Percentiles rank a stretch among this genome's conserved stretches.
phyloP scores from a whole-genome alignment of 371 early-diverging fungal species.

The Catenaria anguillulae region DNA sequence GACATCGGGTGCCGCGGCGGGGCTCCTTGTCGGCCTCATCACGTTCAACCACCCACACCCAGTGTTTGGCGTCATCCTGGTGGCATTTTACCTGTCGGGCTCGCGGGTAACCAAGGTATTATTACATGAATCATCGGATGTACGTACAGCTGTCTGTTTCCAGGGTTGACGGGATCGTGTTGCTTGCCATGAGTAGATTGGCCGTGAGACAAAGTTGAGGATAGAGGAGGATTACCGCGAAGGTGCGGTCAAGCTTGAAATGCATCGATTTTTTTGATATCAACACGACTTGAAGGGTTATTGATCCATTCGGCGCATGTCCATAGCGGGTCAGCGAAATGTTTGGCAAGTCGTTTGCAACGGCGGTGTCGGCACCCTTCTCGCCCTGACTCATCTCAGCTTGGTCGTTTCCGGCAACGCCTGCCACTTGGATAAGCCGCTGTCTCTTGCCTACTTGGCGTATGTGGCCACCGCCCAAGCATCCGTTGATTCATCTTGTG shows the following conservation, averaged over 20 bases:
- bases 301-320: too few species aligned
- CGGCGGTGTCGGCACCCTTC: constrained; percentile 10
- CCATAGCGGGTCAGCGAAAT: constrained; percentile 42
- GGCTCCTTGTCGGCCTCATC: constrained; percentile 53
- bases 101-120: constrained; percentile 57
- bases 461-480: neutral
- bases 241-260: constrained; percentile 8
- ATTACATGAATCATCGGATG: too few species aligned
- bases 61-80: constrained; percentile 43
- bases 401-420: constrained; percentile 31
- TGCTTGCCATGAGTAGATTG: constrained; percentile 26
- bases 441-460: neutral
- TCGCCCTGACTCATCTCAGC: constrained; percentile 12
- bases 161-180: neutral
- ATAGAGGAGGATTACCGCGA: constrained; percentile 37
- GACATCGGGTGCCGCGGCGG: constrained; percentile 51
- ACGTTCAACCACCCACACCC: constrained; percentile 45
- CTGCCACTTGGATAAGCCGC: constrained; percentile 15
- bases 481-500: constrained; percentile 4
- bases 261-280: neutral
- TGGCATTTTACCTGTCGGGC: constrained; percentile 59
- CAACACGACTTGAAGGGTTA: too few species aligned
- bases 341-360: constrained; percentile 67
- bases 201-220: constrained; percentile 43
- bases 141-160: neutral